Base-by-base conservation (phyloP, 495 filamentous ascomycete species). In the Hypoxylon crocopeplum region DNA sequence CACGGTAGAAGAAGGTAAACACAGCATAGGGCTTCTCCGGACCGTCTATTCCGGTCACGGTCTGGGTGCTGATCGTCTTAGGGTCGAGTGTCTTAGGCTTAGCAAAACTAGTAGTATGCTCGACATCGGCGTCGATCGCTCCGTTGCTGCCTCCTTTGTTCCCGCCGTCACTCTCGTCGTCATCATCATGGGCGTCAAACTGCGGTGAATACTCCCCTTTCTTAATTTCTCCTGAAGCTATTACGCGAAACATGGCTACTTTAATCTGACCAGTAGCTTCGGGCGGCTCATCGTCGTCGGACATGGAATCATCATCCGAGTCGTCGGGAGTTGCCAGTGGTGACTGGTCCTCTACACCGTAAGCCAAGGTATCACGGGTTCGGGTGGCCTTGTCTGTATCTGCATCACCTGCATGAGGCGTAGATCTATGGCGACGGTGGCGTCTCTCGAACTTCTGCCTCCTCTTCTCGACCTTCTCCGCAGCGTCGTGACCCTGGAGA, bases 181-280 rank as follows among this genome's bases (percentile, higher is more conserved):
- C 92, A 49, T 96, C 92, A 55, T 97, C 93, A 63, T 97, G 90
- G 6, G 93, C 95, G 72, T 97, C 93, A 52, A 98, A 99, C 69
- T 98, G 95, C 12, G 94, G 94, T 8, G 92, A 96, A 71, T 98
- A 99, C 69, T 98, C 94, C 13, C 94, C 94, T 61, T 90, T 88
- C 74, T 96, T 96, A 66, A 99, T 94, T 69, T 98, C 95, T 7
- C 94, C 94, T 2, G 93, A 96, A 6, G 95, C 95, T 47, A 98
- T 78, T 2, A 99, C 94, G 10, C 94, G 86, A 72, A 97, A 98
- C 71, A 99, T 83, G 27, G 95, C 93, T 20, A 99, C 90, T 74
- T 98, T 97, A 76, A 99, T 99, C 76, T 99, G 94, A 12, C 94
- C 94, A 1, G 94, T 89, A 8, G 94, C 91, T 77, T 98, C 94